phyloP scores from a whole-genome alignment of 2,329 filamentous ascomycete species.

The Colletotrichum sp. region DNA sequence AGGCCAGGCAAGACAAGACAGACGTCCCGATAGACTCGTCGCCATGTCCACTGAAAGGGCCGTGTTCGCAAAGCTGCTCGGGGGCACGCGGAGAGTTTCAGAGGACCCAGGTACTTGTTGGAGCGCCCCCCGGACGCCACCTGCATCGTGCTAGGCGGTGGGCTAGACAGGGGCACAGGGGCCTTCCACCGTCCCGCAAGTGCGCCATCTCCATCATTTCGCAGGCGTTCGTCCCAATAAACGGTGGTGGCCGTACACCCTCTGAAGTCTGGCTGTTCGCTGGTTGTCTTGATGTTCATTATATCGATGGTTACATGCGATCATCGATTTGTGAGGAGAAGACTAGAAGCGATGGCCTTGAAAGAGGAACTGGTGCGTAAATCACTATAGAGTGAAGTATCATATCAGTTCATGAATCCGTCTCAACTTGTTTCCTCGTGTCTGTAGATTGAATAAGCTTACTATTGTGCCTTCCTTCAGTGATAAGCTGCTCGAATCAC shows the following conservation, averaged over 20 bases:
- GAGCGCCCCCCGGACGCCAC: conserved; percentile 3
- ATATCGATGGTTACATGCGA: neutral
- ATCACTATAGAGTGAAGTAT: neutral
- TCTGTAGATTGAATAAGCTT: neutral
- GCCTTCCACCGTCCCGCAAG: neutral
- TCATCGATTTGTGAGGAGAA: neutral
- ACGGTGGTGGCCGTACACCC: neutral
- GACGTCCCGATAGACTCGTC: neutral
- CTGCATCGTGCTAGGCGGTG: neutral
- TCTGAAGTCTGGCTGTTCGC: neutral
- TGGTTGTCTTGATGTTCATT: neutral
- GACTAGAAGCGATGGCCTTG: neutral
- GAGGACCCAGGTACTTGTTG: neutral
- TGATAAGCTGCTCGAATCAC: neutral
- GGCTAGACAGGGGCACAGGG: neutral
- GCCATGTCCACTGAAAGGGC: neutral
- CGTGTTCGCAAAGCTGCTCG: neutral
- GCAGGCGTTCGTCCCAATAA: conserved; percentile 14
- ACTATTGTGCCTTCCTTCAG: neutral
- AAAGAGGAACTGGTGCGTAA: neutral
- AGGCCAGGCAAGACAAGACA: neutral
- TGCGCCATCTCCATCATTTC: conserved; percentile 5
- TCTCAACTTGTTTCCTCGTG: neutral
- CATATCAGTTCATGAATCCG: neutral
- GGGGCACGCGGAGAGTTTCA: neutral